phyloP scores from a whole-genome alignment of 2,329 filamentous ascomycete species.

The Fusarium anthophilum region DNA sequence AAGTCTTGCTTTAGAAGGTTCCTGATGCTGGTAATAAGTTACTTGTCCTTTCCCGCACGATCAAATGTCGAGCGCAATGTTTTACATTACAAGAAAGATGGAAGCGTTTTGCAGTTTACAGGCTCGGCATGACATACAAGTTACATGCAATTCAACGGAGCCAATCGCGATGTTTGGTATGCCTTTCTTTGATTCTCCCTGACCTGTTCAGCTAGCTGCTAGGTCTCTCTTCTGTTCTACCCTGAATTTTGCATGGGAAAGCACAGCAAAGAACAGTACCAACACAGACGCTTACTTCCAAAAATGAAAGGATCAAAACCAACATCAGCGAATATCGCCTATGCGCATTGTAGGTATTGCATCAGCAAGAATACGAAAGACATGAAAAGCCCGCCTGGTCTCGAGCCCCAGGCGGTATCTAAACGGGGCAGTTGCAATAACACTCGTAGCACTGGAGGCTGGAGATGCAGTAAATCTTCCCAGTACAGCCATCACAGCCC shows the following conservation, averaged over 20 bases:
- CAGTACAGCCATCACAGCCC: background rate
- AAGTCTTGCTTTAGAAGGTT: background rate
- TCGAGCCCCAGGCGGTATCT: background rate
- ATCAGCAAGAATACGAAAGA: too few relatives aligned
- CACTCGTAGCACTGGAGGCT: conserved; percentile 6
- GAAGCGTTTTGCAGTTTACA: fast-evolving
- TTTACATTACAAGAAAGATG: too few relatives aligned
- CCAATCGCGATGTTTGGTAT: fast-evolving
- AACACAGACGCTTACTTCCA: background rate
- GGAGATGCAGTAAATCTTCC: background rate
- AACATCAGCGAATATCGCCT: too few relatives aligned
- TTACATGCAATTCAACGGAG: too few relatives aligned
- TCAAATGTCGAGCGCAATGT: background rate
- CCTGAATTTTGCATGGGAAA: background rate
- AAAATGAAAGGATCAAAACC: background rate
- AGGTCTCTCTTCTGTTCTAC: background rate
- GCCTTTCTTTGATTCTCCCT: background rate
- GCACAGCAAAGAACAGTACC: too few relatives aligned
- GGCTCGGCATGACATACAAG: background rate
- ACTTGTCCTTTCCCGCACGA: too few relatives aligned
- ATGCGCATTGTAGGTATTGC: background rate
- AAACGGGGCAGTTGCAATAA: background rate
- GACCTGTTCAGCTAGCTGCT: fast-evolving
- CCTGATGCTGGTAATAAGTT: background rate
- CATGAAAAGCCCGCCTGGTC: fast-evolving